Conservation (phyloP, 2,329 filamentous ascomycete species). For the Uncinocarpus reesii region DNA sequence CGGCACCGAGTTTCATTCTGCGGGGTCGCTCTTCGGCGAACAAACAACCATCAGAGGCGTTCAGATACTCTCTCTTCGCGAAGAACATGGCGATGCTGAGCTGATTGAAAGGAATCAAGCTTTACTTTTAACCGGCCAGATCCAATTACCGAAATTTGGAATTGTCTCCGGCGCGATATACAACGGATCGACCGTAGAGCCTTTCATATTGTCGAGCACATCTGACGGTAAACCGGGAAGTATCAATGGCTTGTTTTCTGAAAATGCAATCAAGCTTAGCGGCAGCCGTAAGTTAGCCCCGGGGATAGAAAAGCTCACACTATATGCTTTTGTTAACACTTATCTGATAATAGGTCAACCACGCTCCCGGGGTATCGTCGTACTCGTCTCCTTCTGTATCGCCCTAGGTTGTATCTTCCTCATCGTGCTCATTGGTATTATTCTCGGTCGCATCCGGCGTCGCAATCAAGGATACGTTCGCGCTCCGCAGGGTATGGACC, state of each 20-base stretch:
- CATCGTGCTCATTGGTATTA: constrained; percentile 38
- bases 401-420: constrained; percentile 41
- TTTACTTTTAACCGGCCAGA: constrained; percentile 73
- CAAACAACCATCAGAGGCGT: constrained; percentile 65
- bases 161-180: constrained; percentile 77
- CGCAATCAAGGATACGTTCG: constrained; percentile 39
- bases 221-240: constrained; percentile 57
- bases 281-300: constrained; percentile 51
- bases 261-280: constrained; percentile 67
- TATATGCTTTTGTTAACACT: too few relatives aligned
- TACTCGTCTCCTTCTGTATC: constrained; percentile 40
- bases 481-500: constrained; percentile 39
- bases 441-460: constrained; percentile 40
- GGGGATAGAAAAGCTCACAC: too few relatives aligned
- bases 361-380: constrained; percentile 38
- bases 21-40: constrained; percentile 52
- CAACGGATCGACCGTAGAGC: constrained; percentile 67
- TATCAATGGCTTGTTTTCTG: constrained; percentile 71
- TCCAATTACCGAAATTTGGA: constrained; percentile 65
- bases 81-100: constrained; percentile 54
- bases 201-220: constrained; percentile 69
- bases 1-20: constrained; percentile 57
- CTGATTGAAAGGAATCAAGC: constrained; percentile 58
- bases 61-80: constrained; percentile 64
- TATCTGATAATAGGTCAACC: constrained; percentile 24